Percentiles rank a stretch among this genome's conserved stretches.
phyloP scores from a whole-genome alignment of 306 rosid species.

The Calophaca sinica region DNA sequence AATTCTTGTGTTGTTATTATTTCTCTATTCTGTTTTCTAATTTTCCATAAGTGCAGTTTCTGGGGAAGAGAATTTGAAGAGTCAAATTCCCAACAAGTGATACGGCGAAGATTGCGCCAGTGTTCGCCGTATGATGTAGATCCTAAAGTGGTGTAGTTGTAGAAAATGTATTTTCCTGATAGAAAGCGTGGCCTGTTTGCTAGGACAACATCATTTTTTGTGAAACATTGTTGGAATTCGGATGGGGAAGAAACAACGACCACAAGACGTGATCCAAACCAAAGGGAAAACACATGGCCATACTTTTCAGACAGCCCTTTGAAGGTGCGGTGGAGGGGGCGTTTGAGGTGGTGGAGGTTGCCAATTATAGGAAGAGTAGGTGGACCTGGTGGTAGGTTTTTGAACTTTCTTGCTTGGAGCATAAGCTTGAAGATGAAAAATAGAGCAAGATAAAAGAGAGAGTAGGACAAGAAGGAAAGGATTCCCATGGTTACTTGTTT shows the following conservation, averaged over 20 bases:
- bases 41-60: no score
- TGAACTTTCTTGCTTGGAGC: constrained; percentile 15
- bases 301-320: constrained; percentile 44
- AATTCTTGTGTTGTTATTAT: no score
- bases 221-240: constrained; percentile 58
- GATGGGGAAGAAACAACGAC: constrained; percentile 54
- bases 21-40: no score
- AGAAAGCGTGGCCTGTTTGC: constrained; percentile 57
- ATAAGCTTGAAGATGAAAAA: neutral
- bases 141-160: constrained; percentile 54
- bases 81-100: no score
- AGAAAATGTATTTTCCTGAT: constrained; percentile 55
- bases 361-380: constrained; percentile 62
- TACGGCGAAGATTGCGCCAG: constrained; percentile 8
- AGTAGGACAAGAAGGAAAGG: neutral
- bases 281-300: constrained; percentile 46
- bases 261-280: constrained; percentile 44
- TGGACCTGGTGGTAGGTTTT: constrained; percentile 61
- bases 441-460: neutral
- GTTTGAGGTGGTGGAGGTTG: constrained; percentile 60
- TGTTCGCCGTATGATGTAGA: constrained; percentile 1
- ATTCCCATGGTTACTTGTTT: neutral
- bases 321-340: constrained; percentile 52
- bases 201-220: constrained; percentile 59
- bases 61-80: no score